A percentile compares a stretch with the other conserved stretches of the same genome.
Evolutionary conservation across 75 land plant species (phyloP).

Genomic region (Azolla pinnata): DNA sequence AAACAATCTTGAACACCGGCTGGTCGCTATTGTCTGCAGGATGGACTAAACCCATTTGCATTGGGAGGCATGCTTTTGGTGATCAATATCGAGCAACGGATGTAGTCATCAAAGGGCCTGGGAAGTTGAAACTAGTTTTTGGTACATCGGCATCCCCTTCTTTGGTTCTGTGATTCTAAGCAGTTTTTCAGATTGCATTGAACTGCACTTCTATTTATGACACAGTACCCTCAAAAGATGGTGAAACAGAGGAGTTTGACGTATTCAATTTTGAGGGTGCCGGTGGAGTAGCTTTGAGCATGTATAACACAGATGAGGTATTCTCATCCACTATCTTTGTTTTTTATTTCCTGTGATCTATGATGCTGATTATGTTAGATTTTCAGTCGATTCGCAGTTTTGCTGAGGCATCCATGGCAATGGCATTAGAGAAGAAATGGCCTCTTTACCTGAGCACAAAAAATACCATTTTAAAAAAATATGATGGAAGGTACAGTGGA

Average conservation of each 20-base stretch:
- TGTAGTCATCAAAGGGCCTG: conserved; percentile 52
- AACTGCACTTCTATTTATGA: neutral
- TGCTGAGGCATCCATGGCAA: conserved; percentile 75
- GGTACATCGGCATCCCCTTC: too few species aligned
- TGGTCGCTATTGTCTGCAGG: conserved; percentile 34
- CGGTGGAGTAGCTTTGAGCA: conserved; percentile 64
- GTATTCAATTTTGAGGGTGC: conserved; percentile 62
- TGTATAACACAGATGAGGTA: conserved; percentile 88
- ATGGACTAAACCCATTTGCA: conserved; percentile 83
- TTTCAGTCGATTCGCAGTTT: conserved; percentile 70
- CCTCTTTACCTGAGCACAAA: conserved; percentile 84
- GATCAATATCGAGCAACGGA: conserved; percentile 89
- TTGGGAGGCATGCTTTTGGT: conserved; percentile 92
- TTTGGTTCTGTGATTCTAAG: too few species aligned
- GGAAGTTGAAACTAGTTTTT: conserved; percentile 77
- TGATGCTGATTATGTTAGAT: too few species aligned
- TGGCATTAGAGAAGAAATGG: conserved; percentile 73
- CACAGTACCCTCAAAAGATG: conserved; percentile 40
- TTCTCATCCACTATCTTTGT: too few species aligned
- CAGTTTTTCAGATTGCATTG: too few species aligned
- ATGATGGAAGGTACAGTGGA: conserved; percentile 90
- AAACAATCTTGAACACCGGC: too few species aligned
- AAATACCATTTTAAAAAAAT: conserved; percentile 84
- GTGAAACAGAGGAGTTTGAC: conserved; percentile 37
- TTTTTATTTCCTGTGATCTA: too few species aligned